These are phyloP conservation scores for Wakefieldia striispora DNA, from an alignment of 768 basidiomycete genomes.

Conservation along the genomic window DNA sequence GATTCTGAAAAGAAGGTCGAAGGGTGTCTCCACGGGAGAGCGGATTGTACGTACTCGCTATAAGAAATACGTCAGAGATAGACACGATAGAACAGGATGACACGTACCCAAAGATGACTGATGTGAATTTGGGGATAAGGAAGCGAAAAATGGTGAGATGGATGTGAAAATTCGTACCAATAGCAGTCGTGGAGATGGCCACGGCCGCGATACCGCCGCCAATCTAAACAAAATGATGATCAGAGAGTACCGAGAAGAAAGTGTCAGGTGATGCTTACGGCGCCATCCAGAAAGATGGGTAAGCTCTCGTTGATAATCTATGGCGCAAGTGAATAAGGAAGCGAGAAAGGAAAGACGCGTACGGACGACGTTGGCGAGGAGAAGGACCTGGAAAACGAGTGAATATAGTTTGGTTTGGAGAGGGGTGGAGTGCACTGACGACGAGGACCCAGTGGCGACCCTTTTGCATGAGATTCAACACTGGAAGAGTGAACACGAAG, in stretches of 20 bases:
- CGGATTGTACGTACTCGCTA: constrained; percentile 28
- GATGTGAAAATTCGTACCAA: too few species aligned
- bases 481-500: constrained; percentile 30
- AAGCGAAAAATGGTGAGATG: too few species aligned
- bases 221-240: constrained; percentile 32
- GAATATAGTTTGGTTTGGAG: constrained; percentile 1
- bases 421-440: constrained; percentile 38
- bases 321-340: background rate
- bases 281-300: constrained; percentile 75
- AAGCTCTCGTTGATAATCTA: constrained; percentile 81
- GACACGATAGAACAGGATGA: background rate
- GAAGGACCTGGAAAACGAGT: constrained; percentile 55
- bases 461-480: constrained; percentile 52
- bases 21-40: background rate
- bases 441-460: constrained; percentile 95
- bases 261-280: constrained; percentile 41
- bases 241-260: constrained; percentile 60
- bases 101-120: too few species aligned
- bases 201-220: constrained; percentile 77
- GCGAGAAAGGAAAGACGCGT: background rate
- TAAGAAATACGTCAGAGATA: background rate
- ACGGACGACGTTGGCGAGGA: constrained; percentile 84
- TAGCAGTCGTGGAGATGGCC: constrained; percentile 66
- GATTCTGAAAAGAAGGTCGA: constrained; percentile 40
- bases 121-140: too few species aligned